These are phyloP conservation scores for Cutaneotrichosporon sp. DNA, from an alignment of 1,284 basidiomycete species.

Conservation along the genomic window DNA sequence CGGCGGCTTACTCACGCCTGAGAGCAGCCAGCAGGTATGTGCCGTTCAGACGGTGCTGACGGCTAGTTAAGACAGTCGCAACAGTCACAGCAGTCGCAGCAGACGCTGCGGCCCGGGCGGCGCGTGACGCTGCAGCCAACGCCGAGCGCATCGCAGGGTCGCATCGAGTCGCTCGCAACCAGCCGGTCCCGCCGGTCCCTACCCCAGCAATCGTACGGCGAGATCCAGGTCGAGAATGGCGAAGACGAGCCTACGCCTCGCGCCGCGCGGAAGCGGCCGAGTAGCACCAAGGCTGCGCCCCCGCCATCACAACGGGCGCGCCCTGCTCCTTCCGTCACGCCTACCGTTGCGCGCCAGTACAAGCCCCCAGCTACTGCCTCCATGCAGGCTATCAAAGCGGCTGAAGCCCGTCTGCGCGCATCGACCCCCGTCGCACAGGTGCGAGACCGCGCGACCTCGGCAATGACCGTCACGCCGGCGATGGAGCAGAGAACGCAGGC, in stretches of 20 bases:
- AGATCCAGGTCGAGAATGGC: not conserved
- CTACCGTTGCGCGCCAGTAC: not conserved
- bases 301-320: not conserved
- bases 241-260: not conserved
- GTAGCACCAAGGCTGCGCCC: not conserved
- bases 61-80: too few relatives aligned
- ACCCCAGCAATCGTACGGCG: not conserved
- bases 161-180: not conserved
- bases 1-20: not conserved
- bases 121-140: not conserved
- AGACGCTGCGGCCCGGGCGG: not conserved
- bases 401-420: not conserved
- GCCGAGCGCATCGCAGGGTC: conserved; percentile 1
- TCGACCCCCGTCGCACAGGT: not conserved
- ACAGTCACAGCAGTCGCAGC: too few relatives aligned
- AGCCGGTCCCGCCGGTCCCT: not conserved
- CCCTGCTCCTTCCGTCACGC: not conserved
- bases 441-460: not conserved
- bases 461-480: not conserved
- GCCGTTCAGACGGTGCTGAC: not conserved
- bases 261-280: not conserved
- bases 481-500: conserved; percentile 1
- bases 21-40: not conserved
- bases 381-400: not conserved
- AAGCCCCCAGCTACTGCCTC: not conserved